Evolutionary conservation across 2,329 filamentous ascomycete genomes (phyloP), one percentile per base, ranked within the genome.

Genomic region (Cladophialophora bantiana): DNA sequence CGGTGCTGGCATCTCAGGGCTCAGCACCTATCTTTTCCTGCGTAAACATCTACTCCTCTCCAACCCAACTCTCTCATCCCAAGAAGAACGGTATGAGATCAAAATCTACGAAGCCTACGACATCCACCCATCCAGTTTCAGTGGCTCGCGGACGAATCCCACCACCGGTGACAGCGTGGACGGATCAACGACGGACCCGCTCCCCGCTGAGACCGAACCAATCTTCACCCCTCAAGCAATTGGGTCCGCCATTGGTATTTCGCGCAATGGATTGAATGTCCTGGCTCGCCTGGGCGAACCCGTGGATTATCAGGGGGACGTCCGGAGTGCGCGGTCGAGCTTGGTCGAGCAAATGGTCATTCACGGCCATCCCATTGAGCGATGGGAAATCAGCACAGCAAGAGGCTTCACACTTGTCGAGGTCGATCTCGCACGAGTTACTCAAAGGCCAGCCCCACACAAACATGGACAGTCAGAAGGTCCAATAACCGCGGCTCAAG

Each of bases 1-100:
- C 42, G 80, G 80, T n/a, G 80, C 73, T 13, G 80, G 79, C 36
- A 80, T 82, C 65, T 74, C 75, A 57, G 80, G 80, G 32, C 79
- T 78, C 59, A 64, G 77, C 10, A 73, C 73, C 45, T 82, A 81
- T 62, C 74, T 82, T 9, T 74, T 76, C 36, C 72, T 82, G 4
- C 75, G 75, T 59, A 81, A 81, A 61, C 77, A 79, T 59, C 76
- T 82, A 7, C 10, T 59, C 6, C 57, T n/a, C 40, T n/a, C 15
- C 40, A 15, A 35, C 77, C 75, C 3, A 48, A 72, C 18, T 52
- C 18, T 20, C 9, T 20, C 68, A 26, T 55, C 55, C 12, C 35
- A 65, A 0, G 42, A 40, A 42, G 31, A n/a, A 55, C 52, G 68
- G 31, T 74, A 79, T 60, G 70, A 76, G 35, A 76, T 77, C 68